A percentile compares a stretch with the other conserved stretches of the same genome.
phyloP scores from a whole-genome alignment of 768 basidiomycete species.

The Suillus hirtellus region DNA sequence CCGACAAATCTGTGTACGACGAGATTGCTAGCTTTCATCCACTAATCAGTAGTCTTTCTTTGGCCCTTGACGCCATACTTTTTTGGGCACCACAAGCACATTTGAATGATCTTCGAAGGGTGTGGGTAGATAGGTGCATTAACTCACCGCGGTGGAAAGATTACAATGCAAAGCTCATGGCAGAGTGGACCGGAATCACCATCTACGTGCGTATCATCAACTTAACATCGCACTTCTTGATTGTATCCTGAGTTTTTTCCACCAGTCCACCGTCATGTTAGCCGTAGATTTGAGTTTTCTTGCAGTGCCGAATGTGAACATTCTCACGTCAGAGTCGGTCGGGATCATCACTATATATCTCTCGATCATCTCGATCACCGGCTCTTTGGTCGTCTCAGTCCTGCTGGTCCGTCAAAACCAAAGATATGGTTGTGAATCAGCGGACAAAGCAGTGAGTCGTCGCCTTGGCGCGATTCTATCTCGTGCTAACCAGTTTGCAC shows the following conservation, averaged over 20 bases:
- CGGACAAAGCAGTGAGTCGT: constrained; percentile 39
- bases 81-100: constrained; percentile 30
- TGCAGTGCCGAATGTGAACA: constrained; percentile 36
- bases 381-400: constrained; percentile 15
- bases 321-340: constrained; percentile 3
- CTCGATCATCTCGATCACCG: constrained; percentile 13
- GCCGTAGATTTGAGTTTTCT: constrained; percentile 36
- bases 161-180: constrained; percentile 24
- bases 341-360: constrained; percentile 12
- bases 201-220: constrained; percentile 13
- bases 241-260: not conserved
- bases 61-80: constrained; percentile 7
- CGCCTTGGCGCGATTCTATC: not conserved
- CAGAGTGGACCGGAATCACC: constrained; percentile 15
- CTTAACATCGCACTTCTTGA: not conserved
- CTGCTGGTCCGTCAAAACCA: constrained; percentile 29
- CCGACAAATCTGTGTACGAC: constrained; percentile 41
- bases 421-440: constrained; percentile 30
- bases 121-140: constrained; percentile 12
- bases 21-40: not conserved
- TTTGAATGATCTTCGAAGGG: constrained; percentile 21
- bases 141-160: constrained; percentile 19
- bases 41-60: constrained; percentile 6
- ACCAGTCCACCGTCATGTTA: constrained; percentile 36
- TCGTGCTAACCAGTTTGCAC: not conserved